phyloP scores from a whole-genome alignment of 2,329 filamentous ascomycete species.

The Cryphonectria carpinicola region DNA sequence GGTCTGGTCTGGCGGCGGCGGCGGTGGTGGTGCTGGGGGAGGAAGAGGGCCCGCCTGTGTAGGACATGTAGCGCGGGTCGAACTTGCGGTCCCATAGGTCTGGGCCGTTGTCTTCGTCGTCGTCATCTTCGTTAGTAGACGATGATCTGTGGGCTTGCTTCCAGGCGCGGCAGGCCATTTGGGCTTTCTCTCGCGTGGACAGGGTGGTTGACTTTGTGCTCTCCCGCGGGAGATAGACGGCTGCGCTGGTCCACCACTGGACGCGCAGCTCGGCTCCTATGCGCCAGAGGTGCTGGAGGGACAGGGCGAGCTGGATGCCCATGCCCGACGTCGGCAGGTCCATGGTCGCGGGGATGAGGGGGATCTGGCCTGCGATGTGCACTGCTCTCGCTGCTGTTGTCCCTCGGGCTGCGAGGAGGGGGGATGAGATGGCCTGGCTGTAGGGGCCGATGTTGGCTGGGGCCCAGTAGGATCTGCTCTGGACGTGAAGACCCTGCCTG shows the following conservation, averaged over 20 bases:
- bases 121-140: slow-evolving; percentile 32
- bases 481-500: slow-evolving; percentile 78
- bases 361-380: slow-evolving; percentile 88
- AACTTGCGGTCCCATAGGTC: slow-evolving; percentile 74
- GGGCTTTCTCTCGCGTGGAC: slow-evolving; percentile 39
- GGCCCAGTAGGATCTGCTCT: slow-evolving; percentile 94
- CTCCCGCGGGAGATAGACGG: slow-evolving; percentile 69
- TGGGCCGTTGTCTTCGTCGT: slow-evolving; percentile 57
- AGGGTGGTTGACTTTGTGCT: neutral
- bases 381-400: slow-evolving; percentile 54
- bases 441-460: slow-evolving; percentile 98
- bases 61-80: slow-evolving; percentile 53
- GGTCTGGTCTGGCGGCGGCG: slow-evolving; percentile 34
- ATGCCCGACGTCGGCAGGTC: slow-evolving; percentile 53
- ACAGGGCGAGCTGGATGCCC: slow-evolving; percentile 66
- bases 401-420: slow-evolving; percentile 34
- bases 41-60: slow-evolving; percentile 39
- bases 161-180: slow-evolving; percentile 54
- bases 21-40: slow-evolving; percentile 38
- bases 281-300: slow-evolving; percentile 88
- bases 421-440: slow-evolving; percentile 77
- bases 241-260: slow-evolving; percentile 73
- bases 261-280: slow-evolving; percentile 75
- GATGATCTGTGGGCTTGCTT: slow-evolving; percentile 44
- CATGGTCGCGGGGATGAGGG: slow-evolving; percentile 83